phyloP scores from a whole-genome alignment of 2,329 filamentous ascomycete species.

The Seiridium cupressi region DNA sequence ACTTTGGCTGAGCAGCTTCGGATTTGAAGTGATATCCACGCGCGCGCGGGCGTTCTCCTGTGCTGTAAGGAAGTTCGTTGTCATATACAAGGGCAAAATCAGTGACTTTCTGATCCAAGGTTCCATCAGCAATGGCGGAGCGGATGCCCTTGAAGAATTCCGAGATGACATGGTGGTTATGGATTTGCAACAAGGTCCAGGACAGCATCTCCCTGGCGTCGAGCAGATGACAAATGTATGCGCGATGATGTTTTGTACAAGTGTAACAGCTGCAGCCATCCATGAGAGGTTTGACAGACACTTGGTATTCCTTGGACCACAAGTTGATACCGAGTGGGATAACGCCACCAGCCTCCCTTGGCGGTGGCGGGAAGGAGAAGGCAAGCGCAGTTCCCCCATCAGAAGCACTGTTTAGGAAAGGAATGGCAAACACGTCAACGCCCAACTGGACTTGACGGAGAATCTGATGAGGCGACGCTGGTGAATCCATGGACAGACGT shows the following conservation, averaged over 20 bases:
- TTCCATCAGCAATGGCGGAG: slow-evolving; percentile 58
- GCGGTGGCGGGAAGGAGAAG: slow-evolving; percentile 66
- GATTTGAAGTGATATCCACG: slow-evolving; percentile 82
- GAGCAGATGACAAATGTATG: slow-evolving; percentile 85
- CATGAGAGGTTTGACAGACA: slow-evolving; percentile 61
- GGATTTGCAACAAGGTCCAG: slow-evolving; percentile 88
- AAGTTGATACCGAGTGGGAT: slow-evolving; percentile 73
- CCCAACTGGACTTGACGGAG: slow-evolving; percentile 75
- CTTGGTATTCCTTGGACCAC: slow-evolving; percentile 63
- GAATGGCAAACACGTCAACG: slow-evolving; percentile 75
- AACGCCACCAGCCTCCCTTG: slow-evolving; percentile 17
- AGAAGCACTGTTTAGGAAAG: slow-evolving; percentile 71
- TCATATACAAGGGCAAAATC: slow-evolving; percentile 60
- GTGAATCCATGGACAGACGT: slow-evolving; percentile 70
- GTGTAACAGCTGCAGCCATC: slow-evolving; percentile 75
- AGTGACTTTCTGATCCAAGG: slow-evolving; percentile 56
- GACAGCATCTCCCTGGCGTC: slow-evolving; percentile 93
- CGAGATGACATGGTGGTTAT: slow-evolving; percentile 76
- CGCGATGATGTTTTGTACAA: slow-evolving; percentile 79
- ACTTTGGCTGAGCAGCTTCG: slow-evolving; percentile 62
- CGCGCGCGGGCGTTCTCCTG: slow-evolving; percentile 74
- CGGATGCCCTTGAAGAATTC: slow-evolving; percentile 74
- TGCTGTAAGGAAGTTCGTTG: slow-evolving; percentile 67
- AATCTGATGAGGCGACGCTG: slow-evolving; percentile 64
- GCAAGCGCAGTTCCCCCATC: slow-evolving; percentile 83